Percentiles rank a stretch among this genome's conserved stretches.
Conservation (phyloP, 2,329 filamentous ascomycete genomes). For the Aspergillus sp. region DNA sequence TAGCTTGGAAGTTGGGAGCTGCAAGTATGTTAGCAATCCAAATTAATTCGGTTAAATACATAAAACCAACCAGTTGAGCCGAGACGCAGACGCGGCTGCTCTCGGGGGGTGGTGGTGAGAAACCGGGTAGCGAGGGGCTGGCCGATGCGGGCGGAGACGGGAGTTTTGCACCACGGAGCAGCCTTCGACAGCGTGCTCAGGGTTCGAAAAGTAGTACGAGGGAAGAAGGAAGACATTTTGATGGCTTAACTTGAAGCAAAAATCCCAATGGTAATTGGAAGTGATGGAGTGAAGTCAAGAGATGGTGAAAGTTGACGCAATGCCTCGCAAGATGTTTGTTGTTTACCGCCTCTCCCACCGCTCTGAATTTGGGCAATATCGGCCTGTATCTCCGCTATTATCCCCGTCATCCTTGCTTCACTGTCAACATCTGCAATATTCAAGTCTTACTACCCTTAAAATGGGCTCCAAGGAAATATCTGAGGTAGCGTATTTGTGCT, state of each 20-base stretch:
- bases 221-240: slow-evolving; percentile 30
- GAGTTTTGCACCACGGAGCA: slow-evolving; percentile 20
- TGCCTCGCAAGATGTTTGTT: not conserved
- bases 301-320: not conserved
- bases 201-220: slow-evolving; percentile 27
- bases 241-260: not conserved
- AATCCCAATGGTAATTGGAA: not conserved
- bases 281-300: not conserved
- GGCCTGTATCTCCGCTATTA: too few species aligned
- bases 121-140: slow-evolving; percentile 32
- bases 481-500: too few species aligned
- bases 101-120: slow-evolving; percentile 26
- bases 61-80: slow-evolving; percentile 32
- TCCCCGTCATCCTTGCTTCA: too few species aligned
- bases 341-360: not conserved
- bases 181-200: slow-evolving; percentile 25
- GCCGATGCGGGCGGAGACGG: slow-evolving; percentile 18
- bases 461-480: too few species aligned
- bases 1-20: slow-evolving; percentile 67
- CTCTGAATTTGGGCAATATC: not conserved
- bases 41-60: not conserved
- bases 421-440: too few species aligned
- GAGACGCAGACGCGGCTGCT: slow-evolving; percentile 37
- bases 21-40: not conserved
- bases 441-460: too few species aligned